phyloP scores from a whole-genome alignment of 73 alveolate species.

The Strombidium stylifer region DNA sequence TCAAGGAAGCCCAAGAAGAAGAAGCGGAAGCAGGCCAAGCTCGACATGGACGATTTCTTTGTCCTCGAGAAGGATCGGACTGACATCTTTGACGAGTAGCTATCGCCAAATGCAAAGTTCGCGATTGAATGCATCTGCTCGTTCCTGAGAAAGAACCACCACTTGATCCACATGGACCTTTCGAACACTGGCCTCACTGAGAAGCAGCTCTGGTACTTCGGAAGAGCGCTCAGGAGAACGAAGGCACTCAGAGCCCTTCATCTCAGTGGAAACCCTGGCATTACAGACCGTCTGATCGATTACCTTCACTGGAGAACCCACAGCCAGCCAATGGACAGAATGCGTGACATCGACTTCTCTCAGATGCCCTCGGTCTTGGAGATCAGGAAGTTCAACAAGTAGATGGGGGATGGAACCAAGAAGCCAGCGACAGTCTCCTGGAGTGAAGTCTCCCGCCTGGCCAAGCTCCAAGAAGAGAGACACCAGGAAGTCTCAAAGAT shows the following conservation, averaged over 20 bases:
- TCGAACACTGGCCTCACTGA: constrained; percentile 30
- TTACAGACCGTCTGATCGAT: constrained; percentile 5
- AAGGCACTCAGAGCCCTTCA: constrained; percentile 4
- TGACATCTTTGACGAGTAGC: too few relatives aligned
- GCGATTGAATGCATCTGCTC: too few relatives aligned
- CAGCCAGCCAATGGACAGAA: too few relatives aligned
- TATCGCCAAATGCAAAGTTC: too few relatives aligned
- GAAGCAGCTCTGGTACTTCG: constrained; percentile 12
- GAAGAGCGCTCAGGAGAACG: constrained; percentile 32
- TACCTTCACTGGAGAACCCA: neutral
- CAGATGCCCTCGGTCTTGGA: neutral
- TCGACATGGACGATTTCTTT: too few relatives aligned
- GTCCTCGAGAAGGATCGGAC: too few relatives aligned
- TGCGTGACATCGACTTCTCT: neutral
- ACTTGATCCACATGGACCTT: constrained; percentile 18
- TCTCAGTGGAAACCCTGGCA: constrained; percentile 38
- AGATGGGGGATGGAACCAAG: neutral
- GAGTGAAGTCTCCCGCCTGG: too few relatives aligned
- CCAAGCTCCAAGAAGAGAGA: too few relatives aligned
- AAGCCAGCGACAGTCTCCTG: neutral
- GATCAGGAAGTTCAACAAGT: constrained; percentile 6
- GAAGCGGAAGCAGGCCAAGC: too few relatives aligned
- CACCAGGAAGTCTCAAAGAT: constrained; percentile 13
- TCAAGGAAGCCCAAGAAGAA: too few relatives aligned
- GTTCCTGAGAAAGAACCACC: constrained; percentile 16